Conservation (phyloP, 768 basidiomycete genomes). For the Cystofilobasidium bisporidii region DNA sequence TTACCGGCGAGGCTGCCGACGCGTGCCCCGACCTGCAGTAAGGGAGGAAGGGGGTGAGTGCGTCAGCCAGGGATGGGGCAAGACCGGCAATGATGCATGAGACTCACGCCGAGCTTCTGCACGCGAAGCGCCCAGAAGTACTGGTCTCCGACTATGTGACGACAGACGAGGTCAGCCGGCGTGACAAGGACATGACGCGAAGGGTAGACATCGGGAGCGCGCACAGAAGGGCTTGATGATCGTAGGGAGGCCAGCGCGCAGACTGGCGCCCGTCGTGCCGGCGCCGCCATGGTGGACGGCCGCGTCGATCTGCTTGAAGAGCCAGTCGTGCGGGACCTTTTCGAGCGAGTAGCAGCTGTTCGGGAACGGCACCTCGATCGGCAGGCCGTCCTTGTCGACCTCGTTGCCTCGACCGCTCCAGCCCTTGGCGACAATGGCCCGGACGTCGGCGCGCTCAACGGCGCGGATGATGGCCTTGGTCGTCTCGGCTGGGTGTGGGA, state of each 20-base stretch:
- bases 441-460: slow-evolving; percentile 55
- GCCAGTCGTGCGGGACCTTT: slow-evolving; percentile 54
- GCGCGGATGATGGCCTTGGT: slow-evolving; percentile 53
- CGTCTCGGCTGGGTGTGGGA: slow-evolving; percentile 51
- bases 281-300: slow-evolving; percentile 62
- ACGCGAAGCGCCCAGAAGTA: slow-evolving; percentile 57
- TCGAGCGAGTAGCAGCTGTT: slow-evolving; percentile 43
- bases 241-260: slow-evolving; percentile 49
- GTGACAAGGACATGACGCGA: background rate
- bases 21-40: slow-evolving; percentile 41
- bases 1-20: slow-evolving; percentile 44
- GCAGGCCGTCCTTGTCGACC: slow-evolving; percentile 14
- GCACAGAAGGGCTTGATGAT: slow-evolving; percentile 62
- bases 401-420: slow-evolving; percentile 50
- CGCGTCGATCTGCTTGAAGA: slow-evolving; percentile 49
- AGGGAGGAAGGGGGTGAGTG: slow-evolving; percentile 30
- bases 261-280: slow-evolving; percentile 59
- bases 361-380: slow-evolving; percentile 34
- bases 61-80: background rate
- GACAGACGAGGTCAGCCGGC: slow-evolving; percentile 13
- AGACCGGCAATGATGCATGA: background rate
- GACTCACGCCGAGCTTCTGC: slow-evolving; percentile 52
- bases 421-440: slow-evolving; percentile 60
- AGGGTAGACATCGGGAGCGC: slow-evolving; percentile 33
- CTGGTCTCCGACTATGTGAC: slow-evolving; percentile 19